Evolutionary conservation across 148 eudicot species (phyloP).

Genomic region (Simmondsia chinensis): DNA sequence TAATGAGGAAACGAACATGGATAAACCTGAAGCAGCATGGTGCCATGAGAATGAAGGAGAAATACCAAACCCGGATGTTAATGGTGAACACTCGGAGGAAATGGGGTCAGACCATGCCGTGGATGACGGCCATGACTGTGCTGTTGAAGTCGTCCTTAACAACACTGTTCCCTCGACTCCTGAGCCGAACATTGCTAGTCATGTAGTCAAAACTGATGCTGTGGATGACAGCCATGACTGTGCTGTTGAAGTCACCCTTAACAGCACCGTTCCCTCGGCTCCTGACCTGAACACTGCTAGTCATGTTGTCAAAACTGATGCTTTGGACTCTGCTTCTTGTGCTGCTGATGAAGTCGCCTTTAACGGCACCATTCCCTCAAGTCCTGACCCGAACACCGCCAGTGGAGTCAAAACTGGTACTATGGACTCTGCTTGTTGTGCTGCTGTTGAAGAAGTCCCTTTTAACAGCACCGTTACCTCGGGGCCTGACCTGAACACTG

Average conservation of each 20-base stretch:
- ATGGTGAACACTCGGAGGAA: too few species aligned
- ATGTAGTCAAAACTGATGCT: too few species aligned
- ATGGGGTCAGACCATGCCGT: slow-evolving; percentile 5
- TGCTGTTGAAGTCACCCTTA: slow-evolving; percentile 6
- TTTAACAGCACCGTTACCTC: slow-evolving; percentile 5
- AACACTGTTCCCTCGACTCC: too few species aligned
- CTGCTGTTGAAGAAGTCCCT: background rate
- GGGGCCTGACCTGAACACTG: slow-evolving; percentile 6
- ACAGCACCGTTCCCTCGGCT: too few species aligned
- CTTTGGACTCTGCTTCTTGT: background rate
- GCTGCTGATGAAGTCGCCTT: slow-evolving; percentile 4
- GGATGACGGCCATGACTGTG: slow-evolving; percentile 2
- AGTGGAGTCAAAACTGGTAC: too few species aligned
- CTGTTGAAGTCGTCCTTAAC: too few species aligned
- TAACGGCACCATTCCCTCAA: too few species aligned
- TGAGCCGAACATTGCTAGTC: too few species aligned
- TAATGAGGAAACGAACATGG: slow-evolving; percentile 5
- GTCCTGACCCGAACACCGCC: too few species aligned
- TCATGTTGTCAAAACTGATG: too few species aligned
- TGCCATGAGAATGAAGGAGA: slow-evolving; percentile 5
- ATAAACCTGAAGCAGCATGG: background rate
- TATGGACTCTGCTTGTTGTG: too few species aligned
- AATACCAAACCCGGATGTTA: background rate
- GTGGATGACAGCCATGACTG: background rate
- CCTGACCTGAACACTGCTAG: too few species aligned